Percentiles rank a stretch among this genome's conserved stretches.
phyloP scores from a whole-genome alignment of 352 stramenopile genomes.

The Pythium angustatum region DNA sequence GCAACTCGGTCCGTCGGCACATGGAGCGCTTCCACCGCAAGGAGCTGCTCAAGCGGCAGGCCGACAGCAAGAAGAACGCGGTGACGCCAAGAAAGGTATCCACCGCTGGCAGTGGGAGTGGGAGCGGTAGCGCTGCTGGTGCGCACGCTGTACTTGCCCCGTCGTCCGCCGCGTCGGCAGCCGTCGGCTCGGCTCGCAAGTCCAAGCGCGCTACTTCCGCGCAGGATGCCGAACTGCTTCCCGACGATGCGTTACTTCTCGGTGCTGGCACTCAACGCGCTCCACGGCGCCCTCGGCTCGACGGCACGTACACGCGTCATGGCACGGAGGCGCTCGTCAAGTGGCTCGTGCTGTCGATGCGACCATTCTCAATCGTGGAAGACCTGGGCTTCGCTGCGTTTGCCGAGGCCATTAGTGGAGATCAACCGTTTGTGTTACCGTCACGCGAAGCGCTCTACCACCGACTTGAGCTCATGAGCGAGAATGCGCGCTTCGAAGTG shows the following conservation, averaged over 20 bases:
- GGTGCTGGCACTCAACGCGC: neutral
- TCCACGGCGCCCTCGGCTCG: conserved; percentile 19
- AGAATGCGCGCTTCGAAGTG: conserved; percentile 41
- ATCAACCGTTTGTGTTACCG: conserved; percentile 27
- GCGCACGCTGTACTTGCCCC: neutral
- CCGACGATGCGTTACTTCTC: conserved; percentile 1
- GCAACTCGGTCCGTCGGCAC: conserved; percentile 57
- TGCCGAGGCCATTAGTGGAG: conserved; percentile 25
- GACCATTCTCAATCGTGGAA: conserved; percentile 35
- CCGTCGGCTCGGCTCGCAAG: conserved; percentile 2
- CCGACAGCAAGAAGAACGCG: conserved; percentile 25
- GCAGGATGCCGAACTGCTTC: conserved; percentile 13
- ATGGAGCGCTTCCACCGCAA: conserved; percentile 60
- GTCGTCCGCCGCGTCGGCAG: neutral
- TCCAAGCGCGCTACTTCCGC: conserved; percentile 15
- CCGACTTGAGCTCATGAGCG: conserved; percentile 37
- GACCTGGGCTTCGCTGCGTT: conserved; percentile 39
- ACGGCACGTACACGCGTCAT: conserved; percentile 30
- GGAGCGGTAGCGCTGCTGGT: neutral
- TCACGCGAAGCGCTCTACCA: conserved; percentile 34
- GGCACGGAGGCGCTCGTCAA: conserved; percentile 39
- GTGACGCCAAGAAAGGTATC: neutral
- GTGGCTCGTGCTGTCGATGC: conserved; percentile 42
- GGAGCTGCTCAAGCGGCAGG: conserved; percentile 38
- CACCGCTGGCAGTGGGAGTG: neutral